Evolutionary conservation across 2,329 filamentous ascomycete species (phyloP), one percentile per base, ranked within the genome.

Genomic region (Exophiala xenobiotica): DNA sequence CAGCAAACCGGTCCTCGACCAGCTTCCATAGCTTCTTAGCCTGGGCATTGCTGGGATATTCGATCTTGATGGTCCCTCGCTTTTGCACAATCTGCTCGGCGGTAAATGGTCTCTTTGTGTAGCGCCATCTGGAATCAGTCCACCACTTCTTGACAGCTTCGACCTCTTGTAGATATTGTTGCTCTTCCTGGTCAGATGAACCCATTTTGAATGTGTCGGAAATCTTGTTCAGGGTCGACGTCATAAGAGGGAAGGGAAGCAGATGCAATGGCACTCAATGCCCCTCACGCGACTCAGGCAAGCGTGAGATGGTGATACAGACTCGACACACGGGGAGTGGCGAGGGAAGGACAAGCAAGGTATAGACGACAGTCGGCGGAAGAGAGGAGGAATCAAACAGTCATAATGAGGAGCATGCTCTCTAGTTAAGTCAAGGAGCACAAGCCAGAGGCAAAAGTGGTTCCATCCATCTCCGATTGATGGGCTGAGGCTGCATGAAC

Each of bases 51-150:
- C 91, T 93, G 16, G 93, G 86, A 69, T 97, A 97, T 58, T 95
- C 81, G 63, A 97, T 87, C 73, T 87, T 89, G 64, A 99, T 76
- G 66, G 87, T 91, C 51, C 93, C 93, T 67, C 93, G 81, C 82
- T 99, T 99, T 46, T 88, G 86, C 58, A 95, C 93, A 67, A 99
- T 97, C 75, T 95, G 88, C 78, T 97, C 93, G 24, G 93, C 90
- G 3, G 91, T 96, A 70, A 93, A 99, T 19, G 93, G 86, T 52
- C 93, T 82, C 76, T 88, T 91, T 64, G 93, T 99, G 73, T 89
- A 83, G 68, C 88, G 82, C 93, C 93, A 99, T 78, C 93, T 82
- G 51, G 90, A 82, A 64, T 95, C 88, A 46, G 78, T 80, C 93
- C 93, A 99, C 93, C 93, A 99, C 71, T 87, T 76, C 81, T 96